Percentiles rank a stretch among this genome's conserved stretches.
phyloP scores from a whole-genome alignment of 2,329 filamentous ascomycete genomes.

The Apiospora sp. region DNA sequence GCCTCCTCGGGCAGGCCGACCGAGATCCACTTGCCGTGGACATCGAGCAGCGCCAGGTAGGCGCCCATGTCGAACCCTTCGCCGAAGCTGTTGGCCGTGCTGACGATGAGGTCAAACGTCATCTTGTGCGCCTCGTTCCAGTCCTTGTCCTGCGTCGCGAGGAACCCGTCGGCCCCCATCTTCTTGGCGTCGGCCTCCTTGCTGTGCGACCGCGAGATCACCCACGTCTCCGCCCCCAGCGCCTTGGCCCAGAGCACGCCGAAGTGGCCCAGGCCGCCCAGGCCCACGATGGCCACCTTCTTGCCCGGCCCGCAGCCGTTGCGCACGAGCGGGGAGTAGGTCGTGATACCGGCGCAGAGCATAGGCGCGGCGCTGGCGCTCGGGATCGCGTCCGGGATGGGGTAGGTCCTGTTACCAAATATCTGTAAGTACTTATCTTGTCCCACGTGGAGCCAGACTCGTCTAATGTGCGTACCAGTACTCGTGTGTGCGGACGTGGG shows the following conservation, averaged over 20 bases:
- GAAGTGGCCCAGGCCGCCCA: slow-evolving; percentile 77
- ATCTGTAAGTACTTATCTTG: neutral
- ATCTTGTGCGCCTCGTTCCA: slow-evolving; percentile 65
- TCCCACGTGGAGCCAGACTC: neutral
- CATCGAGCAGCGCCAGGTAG: slow-evolving; percentile 82
- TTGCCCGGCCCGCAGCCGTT: slow-evolving; percentile 80
- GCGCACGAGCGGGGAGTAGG: slow-evolving; percentile 79
- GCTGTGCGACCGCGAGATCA: slow-evolving; percentile 65
- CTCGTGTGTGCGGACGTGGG: slow-evolving; percentile 76
- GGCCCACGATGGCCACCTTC: slow-evolving; percentile 78
- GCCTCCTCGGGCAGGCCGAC: slow-evolving; percentile 83
- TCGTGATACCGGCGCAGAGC: slow-evolving; percentile 86
- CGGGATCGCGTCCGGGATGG: slow-evolving; percentile 77
- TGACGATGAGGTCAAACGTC: slow-evolving; percentile 80
- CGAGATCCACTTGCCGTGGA: slow-evolving; percentile 81
- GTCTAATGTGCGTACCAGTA: slow-evolving; percentile 62
- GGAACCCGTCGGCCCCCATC: slow-evolving; percentile 68
- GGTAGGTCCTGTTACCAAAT: slow-evolving; percentile 59
- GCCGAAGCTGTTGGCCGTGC: slow-evolving; percentile 73
- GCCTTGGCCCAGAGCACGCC: slow-evolving; percentile 75
- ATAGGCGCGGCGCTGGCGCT: slow-evolving; percentile 75
- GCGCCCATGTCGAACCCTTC: slow-evolving; percentile 72
- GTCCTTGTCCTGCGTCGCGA: slow-evolving; percentile 63
- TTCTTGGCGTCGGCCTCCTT: slow-evolving; percentile 67
- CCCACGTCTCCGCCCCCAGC: slow-evolving; percentile 68